These are phyloP conservation scores for Corynascus novoguineensis DNA, from an alignment of 495 filamentous ascomycete genomes.

Conservation along the genomic window DNA sequence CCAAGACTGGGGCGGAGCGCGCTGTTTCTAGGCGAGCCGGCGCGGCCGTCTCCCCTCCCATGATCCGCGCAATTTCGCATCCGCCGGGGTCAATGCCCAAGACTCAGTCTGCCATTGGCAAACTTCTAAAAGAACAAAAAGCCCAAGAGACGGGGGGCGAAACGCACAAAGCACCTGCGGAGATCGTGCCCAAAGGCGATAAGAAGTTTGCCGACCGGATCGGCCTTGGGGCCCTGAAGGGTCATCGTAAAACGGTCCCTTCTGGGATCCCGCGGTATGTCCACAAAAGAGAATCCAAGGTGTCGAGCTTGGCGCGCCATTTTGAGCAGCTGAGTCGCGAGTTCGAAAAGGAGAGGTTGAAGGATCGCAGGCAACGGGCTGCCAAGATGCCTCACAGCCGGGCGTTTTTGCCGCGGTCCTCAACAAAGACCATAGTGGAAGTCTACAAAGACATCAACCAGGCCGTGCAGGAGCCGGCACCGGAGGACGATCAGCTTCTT, in stretches of 20 bases:
- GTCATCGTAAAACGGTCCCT: constrained; percentile 53
- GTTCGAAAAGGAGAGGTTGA: constrained; percentile 89
- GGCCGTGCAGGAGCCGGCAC: constrained; percentile 80
- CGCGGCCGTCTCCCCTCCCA: constrained; percentile 53
- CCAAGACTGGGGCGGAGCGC: constrained; percentile 33
- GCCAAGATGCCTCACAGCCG: constrained; percentile 75
- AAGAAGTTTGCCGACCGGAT: constrained; percentile 68
- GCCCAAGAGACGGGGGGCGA: constrained; percentile 26
- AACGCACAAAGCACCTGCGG: constrained; percentile 24
- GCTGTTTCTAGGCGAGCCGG: constrained; percentile 35
- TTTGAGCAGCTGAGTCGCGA: constrained; percentile 95
- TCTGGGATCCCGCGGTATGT: constrained; percentile 89
- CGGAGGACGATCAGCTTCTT: constrained; percentile 54
- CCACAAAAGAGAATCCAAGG: constrained; percentile 61
- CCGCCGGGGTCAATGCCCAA: constrained; percentile 42
- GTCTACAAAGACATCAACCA: constrained; percentile 90
- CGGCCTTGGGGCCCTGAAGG: constrained; percentile 55
- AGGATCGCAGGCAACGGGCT: constrained; percentile 74
- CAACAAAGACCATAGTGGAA: constrained; percentile 93
- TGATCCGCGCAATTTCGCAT: constrained; percentile 67
- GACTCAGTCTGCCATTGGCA: constrained; percentile 29
- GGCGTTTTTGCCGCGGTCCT: constrained; percentile 74
- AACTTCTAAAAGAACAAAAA: constrained; percentile 35
- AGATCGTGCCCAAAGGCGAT: constrained; percentile 48
- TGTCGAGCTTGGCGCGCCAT: constrained; percentile 84